phyloP scores from a whole-genome alignment of 192 early-diverging fungal species.

The Podila epicladia region DNA sequence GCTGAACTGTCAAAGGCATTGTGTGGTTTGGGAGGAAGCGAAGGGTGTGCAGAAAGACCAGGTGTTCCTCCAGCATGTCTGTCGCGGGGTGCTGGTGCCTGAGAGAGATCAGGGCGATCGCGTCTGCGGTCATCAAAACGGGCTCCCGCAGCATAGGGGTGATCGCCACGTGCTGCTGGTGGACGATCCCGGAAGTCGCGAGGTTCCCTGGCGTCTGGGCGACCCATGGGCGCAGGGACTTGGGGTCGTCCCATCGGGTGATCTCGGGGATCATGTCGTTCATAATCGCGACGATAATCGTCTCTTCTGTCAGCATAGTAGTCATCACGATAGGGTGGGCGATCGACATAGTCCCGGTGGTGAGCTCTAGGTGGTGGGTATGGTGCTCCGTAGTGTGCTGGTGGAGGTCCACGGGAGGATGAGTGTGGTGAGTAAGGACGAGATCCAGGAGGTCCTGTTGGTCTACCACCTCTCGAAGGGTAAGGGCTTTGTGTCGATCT shows the following conservation, averaged over 20 bases:
- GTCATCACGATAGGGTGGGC: slow-evolving; percentile 52
- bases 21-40: slow-evolving; percentile 50
- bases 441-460: slow-evolving; percentile 21
- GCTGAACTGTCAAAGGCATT: slow-evolving; percentile 43
- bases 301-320: slow-evolving; percentile 56
- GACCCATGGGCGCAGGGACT: slow-evolving; percentile 31
- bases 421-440: slow-evolving; percentile 21
- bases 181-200: slow-evolving; percentile 43
- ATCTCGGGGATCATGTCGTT: slow-evolving; percentile 44
- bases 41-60: slow-evolving; percentile 31
- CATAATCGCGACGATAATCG: slow-evolving; percentile 53
- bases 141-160: slow-evolving; percentile 23
- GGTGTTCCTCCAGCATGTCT: slow-evolving; percentile 37
- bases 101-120: slow-evolving; percentile 20
- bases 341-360: slow-evolving; percentile 52
- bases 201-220: slow-evolving; percentile 30
- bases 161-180: slow-evolving; percentile 35
- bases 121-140: slow-evolving; percentile 53
- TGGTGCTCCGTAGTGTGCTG: slow-evolving; percentile 17
- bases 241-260: slow-evolving; percentile 20
- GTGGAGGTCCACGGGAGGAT: slow-evolving; percentile 28
- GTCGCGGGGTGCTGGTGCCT: slow-evolving; percentile 44
- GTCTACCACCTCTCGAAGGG: slow-evolving; percentile 23
- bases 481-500: slow-evolving; percentile 29
- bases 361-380: slow-evolving; percentile 38